phyloP scores from a whole-genome alignment of 164 flowering plant genomes.

The Aristolochia californica region DNA sequence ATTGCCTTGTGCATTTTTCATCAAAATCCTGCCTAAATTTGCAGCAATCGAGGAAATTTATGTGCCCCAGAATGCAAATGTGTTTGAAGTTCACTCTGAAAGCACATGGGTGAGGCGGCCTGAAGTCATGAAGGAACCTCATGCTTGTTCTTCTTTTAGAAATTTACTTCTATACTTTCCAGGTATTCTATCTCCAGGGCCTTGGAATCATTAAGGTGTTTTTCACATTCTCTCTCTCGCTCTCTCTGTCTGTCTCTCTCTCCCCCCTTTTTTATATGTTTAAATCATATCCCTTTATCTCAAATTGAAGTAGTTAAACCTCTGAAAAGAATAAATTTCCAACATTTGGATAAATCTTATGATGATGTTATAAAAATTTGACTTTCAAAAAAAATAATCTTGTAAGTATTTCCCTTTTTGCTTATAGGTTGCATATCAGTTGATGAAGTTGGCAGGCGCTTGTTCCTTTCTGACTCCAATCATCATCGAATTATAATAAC shows the following conservation, averaged over 20 bases:
- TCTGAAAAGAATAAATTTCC: too few species aligned
- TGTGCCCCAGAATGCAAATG: constrained; percentile 12
- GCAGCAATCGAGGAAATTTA: constrained; percentile 52
- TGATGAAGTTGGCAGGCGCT: constrained; percentile 52
- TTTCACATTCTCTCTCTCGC: not conserved
- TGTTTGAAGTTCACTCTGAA: constrained; percentile 9
- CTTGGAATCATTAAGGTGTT: not conserved
- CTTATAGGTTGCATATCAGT: constrained; percentile 65
- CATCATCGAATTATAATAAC: constrained; percentile 73
- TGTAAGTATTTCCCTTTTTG: too few species aligned
- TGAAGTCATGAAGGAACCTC: constrained; percentile 46
- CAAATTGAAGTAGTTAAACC: too few species aligned
- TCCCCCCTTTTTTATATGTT: too few species aligned
- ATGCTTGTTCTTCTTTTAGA: constrained; percentile 26
- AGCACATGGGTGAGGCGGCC: constrained; percentile 30
- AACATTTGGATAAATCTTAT: too few species aligned
- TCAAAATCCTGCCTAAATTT: constrained; percentile 6
- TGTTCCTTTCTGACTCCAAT: constrained; percentile 82
- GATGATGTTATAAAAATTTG: too few species aligned
- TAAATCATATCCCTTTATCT: too few species aligned
- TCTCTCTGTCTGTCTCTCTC: too few species aligned
- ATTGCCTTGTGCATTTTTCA: not conserved
- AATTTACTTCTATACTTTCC: constrained; percentile 65
- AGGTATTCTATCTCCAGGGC: constrained; percentile 28
- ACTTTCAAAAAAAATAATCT: too few species aligned